These are phyloP conservation scores for Austroboletus niveus DNA, from an alignment of 1,284 basidiomycete species.

Conservation along the genomic window DNA sequence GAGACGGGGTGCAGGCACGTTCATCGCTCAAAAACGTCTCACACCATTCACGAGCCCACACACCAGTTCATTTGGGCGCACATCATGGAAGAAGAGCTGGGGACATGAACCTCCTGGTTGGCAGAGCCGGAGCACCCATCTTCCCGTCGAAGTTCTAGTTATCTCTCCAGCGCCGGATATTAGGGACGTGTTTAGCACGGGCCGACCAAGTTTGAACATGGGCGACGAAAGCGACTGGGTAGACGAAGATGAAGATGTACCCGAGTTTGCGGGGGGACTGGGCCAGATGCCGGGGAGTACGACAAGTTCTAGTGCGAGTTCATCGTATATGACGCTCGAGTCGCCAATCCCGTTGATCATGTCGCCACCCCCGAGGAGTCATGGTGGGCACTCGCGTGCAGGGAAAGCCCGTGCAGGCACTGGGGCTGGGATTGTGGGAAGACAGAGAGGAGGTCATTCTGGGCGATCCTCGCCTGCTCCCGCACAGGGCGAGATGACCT, in stretches of 20 bases:
- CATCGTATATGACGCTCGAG: constrained; percentile 27
- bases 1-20: constrained; percentile 49
- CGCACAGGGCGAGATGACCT: constrained; percentile 39
- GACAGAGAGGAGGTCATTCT: constrained; percentile 51
- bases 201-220: constrained; percentile 53
- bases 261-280: constrained; percentile 73
- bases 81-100: constrained; percentile 86
- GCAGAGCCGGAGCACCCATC: constrained; percentile 66
- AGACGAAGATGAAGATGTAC: constrained; percentile 77
- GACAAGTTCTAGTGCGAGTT: constrained; percentile 23
- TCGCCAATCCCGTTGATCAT: constrained; percentile 35
- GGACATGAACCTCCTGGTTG: constrained; percentile 81
- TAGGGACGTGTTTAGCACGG: constrained; percentile 70
- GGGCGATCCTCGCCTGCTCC: constrained; percentile 58
- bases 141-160: constrained; percentile 70
- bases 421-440: constrained; percentile 21
- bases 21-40: constrained; percentile 72
- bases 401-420: constrained; percentile 26
- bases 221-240: constrained; percentile 83
- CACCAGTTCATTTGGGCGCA: constrained; percentile 52
- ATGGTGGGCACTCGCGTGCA: constrained; percentile 21
- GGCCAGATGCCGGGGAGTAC: constrained; percentile 60
- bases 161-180: constrained; percentile 63
- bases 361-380: constrained; percentile 43
- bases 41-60: constrained; percentile 62